Base-by-base conservation (phyloP, 257 asterid genomes). In the Solanum tarapatanum region DNA sequence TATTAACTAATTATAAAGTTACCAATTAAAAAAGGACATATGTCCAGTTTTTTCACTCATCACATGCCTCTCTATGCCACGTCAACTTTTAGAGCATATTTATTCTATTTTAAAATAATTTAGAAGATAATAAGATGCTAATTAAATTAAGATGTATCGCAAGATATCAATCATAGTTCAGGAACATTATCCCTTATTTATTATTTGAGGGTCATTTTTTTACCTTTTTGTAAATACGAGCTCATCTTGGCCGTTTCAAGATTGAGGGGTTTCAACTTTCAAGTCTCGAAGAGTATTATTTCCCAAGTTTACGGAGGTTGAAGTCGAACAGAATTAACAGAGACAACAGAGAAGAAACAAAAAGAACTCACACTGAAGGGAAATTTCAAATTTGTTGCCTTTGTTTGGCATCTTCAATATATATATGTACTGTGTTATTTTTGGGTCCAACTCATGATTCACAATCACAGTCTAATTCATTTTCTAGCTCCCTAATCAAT, bases 401-500 rank as follows among this genome's bases (percentile, higher is more conserved):
- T 80, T 26, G 14, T 45, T 70, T 60, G 77, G 80, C 32, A 79
- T 35, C 66, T 39, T 83, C 17, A 72, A 83, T 87, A 84, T 87
- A 84, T 87, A 62, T 83, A 70, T 70, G 41, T 70, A 69, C 51
- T 77, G 36, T 87, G 24, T 8, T 21, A 14, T 64, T 30, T 68
- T 74, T 74, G 6, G 26, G 87, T 17, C 60, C 35, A 85, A 43
- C 30, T 83, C 80, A 82, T 24, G 84, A 74, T 75, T 76, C 87
- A 74, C 58, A 86, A 70, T 70, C 85, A 39, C 91, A 73, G 87
- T 91, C 98, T 85, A 90, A 93, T 91, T 90, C 95, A 48, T 93
- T 92, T 87, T 96, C 96, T 45, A 95, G 92, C 45, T 94, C 96
- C 89, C 84, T 90, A 91, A 96, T 96, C 94, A 95, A 90, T 8